Evolutionary conservation across 257 asterid species (phyloP).

Genomic region (Gardenia jasminoides): DNA sequence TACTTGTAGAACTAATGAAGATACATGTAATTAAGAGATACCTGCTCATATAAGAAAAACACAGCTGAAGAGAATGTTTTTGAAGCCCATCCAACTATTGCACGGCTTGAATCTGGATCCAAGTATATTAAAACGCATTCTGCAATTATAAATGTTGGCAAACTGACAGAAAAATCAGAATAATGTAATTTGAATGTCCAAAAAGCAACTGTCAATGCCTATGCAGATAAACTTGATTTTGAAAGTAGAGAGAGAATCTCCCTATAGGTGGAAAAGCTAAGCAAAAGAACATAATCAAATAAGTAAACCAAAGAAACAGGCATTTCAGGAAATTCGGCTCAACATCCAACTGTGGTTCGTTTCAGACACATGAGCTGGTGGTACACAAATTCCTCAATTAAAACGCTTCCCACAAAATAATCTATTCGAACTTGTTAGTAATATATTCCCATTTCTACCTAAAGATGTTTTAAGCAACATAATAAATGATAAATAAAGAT

Average conservation of each 20-base stretch:
- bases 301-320: background rate
- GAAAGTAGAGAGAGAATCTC: background rate
- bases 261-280: background rate
- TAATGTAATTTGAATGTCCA: background rate
- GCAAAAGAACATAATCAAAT: background rate
- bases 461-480: background rate
- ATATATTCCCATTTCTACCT: background rate
- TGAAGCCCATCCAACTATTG: constrained; percentile 86
- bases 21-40: constrained; percentile 13
- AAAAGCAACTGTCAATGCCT: background rate
- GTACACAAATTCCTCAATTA: background rate
- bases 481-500: background rate
- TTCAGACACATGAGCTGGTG: background rate
- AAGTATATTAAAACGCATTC: constrained; percentile 96
- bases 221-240: background rate
- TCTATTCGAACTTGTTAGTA: background rate
- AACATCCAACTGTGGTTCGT: background rate
- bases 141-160: constrained; percentile 99
- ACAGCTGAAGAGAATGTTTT: constrained; percentile 80
- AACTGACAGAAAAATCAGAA: constrained; percentile 85
- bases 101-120: constrained; percentile 83
- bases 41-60: constrained; percentile 99
- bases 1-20: background rate
- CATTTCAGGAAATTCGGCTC: background rate
- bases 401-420: background rate